Conservation (phyloP, 2,329 filamentous ascomycete species). For the Eutypa lata region DNA sequence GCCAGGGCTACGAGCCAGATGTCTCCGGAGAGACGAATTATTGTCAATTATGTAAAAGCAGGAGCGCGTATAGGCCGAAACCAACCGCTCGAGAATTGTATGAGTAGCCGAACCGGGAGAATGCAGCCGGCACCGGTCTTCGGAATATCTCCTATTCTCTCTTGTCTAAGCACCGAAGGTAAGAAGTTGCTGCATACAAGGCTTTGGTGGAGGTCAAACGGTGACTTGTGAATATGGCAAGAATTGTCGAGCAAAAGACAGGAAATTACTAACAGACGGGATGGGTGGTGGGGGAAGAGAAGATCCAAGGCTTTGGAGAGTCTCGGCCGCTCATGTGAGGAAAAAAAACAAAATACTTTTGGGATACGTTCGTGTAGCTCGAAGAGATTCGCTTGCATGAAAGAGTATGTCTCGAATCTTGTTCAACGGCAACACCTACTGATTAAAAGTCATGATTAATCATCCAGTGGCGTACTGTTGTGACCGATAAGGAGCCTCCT, state of each 20-base stretch:
- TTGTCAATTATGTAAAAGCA: background rate
- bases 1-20: conserved; percentile 30
- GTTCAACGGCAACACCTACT: background rate
- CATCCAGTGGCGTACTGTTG: background rate
- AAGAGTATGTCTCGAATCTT: background rate
- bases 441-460: background rate
- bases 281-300: background rate
- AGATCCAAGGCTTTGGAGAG: background rate
- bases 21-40: conserved; percentile 19
- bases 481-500: background rate
- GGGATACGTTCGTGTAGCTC: background rate
- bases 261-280: background rate
- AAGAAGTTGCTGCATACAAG: background rate
- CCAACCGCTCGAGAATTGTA: no score
- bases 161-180: background rate
- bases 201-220: background rate
- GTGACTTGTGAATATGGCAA: background rate
- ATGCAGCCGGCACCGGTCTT: background rate
- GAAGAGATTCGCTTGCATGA: background rate
- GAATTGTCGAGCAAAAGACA: background rate
- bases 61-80: no score
- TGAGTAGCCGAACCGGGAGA: background rate
- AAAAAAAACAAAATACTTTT: background rate
- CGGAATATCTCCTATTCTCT: no score
- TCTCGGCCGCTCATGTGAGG: background rate